phyloP scores from a whole-genome alignment of 1,284 basidiomycete genomes.

The Trametes versicolor region DNA sequence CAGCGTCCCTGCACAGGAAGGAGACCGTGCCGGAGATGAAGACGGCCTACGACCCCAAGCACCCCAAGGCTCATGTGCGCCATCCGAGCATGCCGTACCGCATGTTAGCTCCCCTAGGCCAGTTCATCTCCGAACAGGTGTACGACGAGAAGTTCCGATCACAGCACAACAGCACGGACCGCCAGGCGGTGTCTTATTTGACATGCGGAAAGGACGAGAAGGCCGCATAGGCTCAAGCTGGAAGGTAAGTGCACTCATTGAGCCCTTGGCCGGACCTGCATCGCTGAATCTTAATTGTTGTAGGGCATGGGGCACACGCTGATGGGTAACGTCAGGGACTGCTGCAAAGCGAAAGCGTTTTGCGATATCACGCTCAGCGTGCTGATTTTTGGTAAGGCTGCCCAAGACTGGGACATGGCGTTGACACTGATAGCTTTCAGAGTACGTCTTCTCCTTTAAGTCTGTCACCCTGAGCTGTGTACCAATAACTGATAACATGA shows the following conservation, averaged over 20 bases:
- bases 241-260: conserved; percentile 45
- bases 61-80: conserved; percentile 45
- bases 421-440: conserved; percentile 78
- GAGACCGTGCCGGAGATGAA: conserved; percentile 48
- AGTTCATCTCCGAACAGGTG: conserved; percentile 56
- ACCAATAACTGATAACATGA: too few species aligned
- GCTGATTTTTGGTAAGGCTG: conserved; percentile 55
- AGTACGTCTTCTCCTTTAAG: conserved; percentile 51
- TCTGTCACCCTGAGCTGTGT: too few species aligned
- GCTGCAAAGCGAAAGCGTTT: conserved; percentile 48
- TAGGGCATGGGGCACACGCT: conserved; percentile 54
- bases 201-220: conserved; percentile 53
- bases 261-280: background rate
- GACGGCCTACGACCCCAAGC: conserved; percentile 58
- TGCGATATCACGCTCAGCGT: conserved; percentile 73
- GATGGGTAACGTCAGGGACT: conserved; percentile 49
- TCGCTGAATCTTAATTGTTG: background rate
- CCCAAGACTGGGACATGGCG: conserved; percentile 64
- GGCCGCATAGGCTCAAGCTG: conserved; percentile 50
- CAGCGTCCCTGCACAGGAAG: conserved; percentile 60
- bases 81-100: conserved; percentile 60
- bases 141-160: conserved; percentile 52
- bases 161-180: conserved; percentile 41
- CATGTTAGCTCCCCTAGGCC: conserved; percentile 58
- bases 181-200: conserved; percentile 48